These are phyloP conservation scores for Ascochyta fabae DNA, from an alignment of 2,329 filamentous ascomycete species.

Conservation along the genomic window DNA sequence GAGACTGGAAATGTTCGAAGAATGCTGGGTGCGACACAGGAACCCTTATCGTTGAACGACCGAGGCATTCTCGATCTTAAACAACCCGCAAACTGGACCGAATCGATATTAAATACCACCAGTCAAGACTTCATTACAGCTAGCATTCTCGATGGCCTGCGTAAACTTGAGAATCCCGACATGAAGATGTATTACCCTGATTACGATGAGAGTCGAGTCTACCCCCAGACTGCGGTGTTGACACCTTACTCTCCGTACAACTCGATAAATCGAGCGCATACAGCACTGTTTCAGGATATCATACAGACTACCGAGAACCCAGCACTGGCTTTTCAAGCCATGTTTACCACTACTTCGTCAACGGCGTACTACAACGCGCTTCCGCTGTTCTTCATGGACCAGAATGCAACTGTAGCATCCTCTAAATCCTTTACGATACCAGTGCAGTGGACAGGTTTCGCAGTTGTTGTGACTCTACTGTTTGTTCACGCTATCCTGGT, in stretches of 20 bases:
- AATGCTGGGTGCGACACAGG: not conserved
- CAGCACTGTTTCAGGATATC: conserved; percentile 17
- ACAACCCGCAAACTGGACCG: not conserved
- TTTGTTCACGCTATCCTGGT: conserved; percentile 10
- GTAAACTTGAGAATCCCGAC: not conserved
- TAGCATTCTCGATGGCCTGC: not conserved
- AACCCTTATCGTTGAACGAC: not conserved
- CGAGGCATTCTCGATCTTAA: not conserved
- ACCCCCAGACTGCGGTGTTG: not conserved
- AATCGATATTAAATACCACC: too few species aligned
- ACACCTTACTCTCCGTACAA: not conserved
- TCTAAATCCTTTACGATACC: not conserved
- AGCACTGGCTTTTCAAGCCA: conserved; percentile 18
- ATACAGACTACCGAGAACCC: conserved; percentile 9
- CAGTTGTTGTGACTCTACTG: conserved; percentile 4
- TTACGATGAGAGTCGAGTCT: too few species aligned
- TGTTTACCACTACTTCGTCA: conserved; percentile 15
- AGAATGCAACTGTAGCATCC: not conserved
- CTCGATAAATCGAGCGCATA: conserved; percentile 13
- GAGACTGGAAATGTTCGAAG: not conserved
- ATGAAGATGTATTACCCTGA: not conserved
- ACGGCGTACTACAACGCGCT: conserved; percentile 20
- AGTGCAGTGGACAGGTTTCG: conserved; percentile 10
- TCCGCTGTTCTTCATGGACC: not conserved
- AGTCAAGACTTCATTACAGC: too few species aligned